Percentiles rank a stretch among this genome's conserved stretches.
phyloP scores from a whole-genome alignment of 768 basidiomycete species.

The Hypholoma fasciculare region DNA sequence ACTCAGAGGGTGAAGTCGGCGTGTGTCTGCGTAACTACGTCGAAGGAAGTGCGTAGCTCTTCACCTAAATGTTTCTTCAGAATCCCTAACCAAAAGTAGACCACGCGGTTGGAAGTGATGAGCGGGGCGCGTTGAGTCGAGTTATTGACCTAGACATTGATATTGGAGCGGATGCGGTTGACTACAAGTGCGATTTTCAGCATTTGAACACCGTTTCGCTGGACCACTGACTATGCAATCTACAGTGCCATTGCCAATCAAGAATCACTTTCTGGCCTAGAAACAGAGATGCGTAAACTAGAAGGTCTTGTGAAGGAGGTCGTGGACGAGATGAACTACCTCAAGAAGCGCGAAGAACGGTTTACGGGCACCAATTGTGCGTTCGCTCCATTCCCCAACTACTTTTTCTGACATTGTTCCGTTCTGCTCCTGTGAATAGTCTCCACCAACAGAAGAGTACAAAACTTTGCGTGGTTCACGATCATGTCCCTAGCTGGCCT shows the following conservation, averaged over 20 bases:
- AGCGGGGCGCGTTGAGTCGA: conserved; percentile 53
- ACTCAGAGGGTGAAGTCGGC: conserved; percentile 91
- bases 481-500: conserved; percentile 74
- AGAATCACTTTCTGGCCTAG: conserved; percentile 91
- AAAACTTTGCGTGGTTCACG: conserved; percentile 91
- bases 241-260: conserved; percentile 96
- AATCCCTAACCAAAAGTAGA: background rate
- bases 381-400: conserved; percentile 25
- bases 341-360: conserved; percentile 85
- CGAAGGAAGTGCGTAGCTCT: conserved; percentile 52
- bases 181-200: conserved; percentile 82
- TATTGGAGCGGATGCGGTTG: conserved; percentile 97
- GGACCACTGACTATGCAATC: background rate
- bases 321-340: conserved; percentile 88
- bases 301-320: conserved; percentile 96
- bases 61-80: no score
- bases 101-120: conserved; percentile 37
- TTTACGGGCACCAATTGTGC: conserved; percentile 89
- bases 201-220: background rate
- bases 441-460: conserved; percentile 89
- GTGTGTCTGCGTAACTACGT: conserved; percentile 90
- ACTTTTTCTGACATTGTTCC: conserved; percentile 2
- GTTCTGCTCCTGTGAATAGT: conserved; percentile 42
- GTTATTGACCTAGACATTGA: conserved; percentile 94
- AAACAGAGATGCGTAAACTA: conserved; percentile 98